Conservation (phyloP, 192 early-diverging fungal genomes). For the Coemansia guatemalensis region DNA sequence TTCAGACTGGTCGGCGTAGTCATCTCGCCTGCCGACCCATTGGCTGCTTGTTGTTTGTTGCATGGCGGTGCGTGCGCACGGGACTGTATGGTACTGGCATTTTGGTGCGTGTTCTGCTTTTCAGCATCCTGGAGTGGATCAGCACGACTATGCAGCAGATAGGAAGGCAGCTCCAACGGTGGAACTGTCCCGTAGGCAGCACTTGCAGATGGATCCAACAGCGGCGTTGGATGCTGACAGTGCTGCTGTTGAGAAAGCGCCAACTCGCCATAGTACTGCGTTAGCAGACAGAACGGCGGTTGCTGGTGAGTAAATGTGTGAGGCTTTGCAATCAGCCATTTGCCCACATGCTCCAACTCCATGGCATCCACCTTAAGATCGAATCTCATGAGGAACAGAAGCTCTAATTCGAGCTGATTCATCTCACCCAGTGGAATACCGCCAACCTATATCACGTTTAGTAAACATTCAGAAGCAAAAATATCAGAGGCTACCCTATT, state of each 20-base stretch:
- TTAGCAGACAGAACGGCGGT: slow-evolving; percentile 12
- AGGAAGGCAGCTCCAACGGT: slow-evolving; percentile 8
- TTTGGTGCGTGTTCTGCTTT: neutral
- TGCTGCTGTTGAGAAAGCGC: slow-evolving; percentile 10
- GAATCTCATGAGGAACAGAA: slow-evolving; percentile 70
- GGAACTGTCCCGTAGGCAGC: slow-evolving; percentile 1
- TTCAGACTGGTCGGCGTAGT: slow-evolving; percentile 29
- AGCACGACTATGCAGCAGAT: neutral
- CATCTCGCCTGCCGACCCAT: slow-evolving; percentile 2
- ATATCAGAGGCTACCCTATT: too few relatives aligned
- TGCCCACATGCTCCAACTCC: slow-evolving; percentile 63
- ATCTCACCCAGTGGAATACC: slow-evolving; percentile 68
- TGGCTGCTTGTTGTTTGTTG: neutral
- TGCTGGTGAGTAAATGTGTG: neutral
- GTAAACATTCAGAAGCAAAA: neutral
- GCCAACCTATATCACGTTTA: slow-evolving; percentile 59
- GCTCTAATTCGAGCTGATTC: slow-evolving; percentile 75
- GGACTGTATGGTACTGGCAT: neutral
- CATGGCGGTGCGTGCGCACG: neutral
- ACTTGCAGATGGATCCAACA: slow-evolving; percentile 3
- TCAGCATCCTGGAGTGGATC: neutral
- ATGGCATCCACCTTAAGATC: slow-evolving; percentile 63
- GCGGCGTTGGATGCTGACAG: slow-evolving; percentile 4
- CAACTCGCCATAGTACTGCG: slow-evolving; percentile 21
- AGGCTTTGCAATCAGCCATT: slow-evolving; percentile 52